Conservation (phyloP, 2,329 filamentous ascomycete genomes). For the Diaporthe citriasiana region DNA sequence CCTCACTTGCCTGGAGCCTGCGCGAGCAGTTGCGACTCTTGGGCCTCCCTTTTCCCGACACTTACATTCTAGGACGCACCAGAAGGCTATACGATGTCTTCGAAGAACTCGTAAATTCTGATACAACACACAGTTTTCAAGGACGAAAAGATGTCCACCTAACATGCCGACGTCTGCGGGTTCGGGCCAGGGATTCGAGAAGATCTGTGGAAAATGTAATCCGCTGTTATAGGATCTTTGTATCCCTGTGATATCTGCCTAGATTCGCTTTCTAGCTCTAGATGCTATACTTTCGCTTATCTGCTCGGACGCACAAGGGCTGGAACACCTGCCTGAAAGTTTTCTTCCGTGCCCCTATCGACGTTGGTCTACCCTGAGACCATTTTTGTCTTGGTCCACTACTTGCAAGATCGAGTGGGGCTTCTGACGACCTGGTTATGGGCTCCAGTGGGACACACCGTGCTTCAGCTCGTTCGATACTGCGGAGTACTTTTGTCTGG, state of each 20-base stretch:
- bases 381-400: background rate
- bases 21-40: background rate
- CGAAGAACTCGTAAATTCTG: background rate
- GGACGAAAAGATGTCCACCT: background rate
- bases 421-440: background rate
- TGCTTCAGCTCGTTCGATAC: background rate
- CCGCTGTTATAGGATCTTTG: no score
- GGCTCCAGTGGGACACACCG: background rate
- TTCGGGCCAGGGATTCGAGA: background rate
- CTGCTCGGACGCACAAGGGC: background rate
- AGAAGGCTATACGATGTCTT: no score
- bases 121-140: no score
- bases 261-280: background rate
- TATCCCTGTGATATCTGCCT: background rate
- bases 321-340: background rate
- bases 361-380: background rate
- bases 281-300: background rate
- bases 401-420: background rate
- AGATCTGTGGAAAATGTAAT: background rate
- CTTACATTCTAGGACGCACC: background rate
- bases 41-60: background rate
- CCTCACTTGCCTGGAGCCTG: background rate
- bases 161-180: background rate
- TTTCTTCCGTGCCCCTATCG: background rate
- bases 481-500: constrained; percentile 33